These are phyloP conservation scores for Phytophthora agathidicida DNA, from an alignment of 352 stramenopile genomes.

Conservation along the genomic window DNA sequence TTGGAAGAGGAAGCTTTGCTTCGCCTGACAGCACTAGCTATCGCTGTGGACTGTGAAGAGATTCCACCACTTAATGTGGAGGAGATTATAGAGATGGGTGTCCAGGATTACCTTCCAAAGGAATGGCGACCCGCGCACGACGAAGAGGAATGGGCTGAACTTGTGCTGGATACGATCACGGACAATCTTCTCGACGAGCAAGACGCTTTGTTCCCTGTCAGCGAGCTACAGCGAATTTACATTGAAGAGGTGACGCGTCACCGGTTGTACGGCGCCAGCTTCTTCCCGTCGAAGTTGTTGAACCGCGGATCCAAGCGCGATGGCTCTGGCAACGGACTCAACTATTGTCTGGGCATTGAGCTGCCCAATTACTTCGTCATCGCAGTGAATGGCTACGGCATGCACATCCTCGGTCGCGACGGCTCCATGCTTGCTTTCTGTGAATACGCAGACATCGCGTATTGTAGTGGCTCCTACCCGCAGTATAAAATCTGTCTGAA, in stretches of 20 bases:
- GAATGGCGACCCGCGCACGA: slow-evolving; percentile 74
- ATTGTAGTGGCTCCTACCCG: slow-evolving; percentile 59
- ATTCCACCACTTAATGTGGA: slow-evolving; percentile 56
- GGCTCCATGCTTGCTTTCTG: slow-evolving; percentile 67
- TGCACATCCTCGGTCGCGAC: slow-evolving; percentile 89
- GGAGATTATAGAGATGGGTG: slow-evolving; percentile 68
- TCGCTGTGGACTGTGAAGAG: slow-evolving; percentile 83
- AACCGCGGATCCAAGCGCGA: slow-evolving; percentile 40
- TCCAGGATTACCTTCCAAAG: slow-evolving; percentile 88
- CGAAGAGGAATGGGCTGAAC: slow-evolving; percentile 83
- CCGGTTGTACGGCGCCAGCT: slow-evolving; percentile 86
- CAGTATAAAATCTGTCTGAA: slow-evolving; percentile 75
- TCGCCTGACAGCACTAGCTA: slow-evolving; percentile 75
- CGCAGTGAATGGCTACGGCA: slow-evolving; percentile 89
- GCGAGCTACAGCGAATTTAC: slow-evolving; percentile 82
- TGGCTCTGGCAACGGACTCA: slow-evolving; percentile 27
- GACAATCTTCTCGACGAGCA: slow-evolving; percentile 59
- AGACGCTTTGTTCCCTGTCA: slow-evolving; percentile 40
- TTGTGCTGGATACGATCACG: slow-evolving; percentile 66
- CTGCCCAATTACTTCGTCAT: slow-evolving; percentile 89
- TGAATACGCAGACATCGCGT: slow-evolving; percentile 68
- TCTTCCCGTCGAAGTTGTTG: slow-evolving; percentile 85
- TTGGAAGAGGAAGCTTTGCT: slow-evolving; percentile 79
- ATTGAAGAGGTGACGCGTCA: slow-evolving; percentile 84
- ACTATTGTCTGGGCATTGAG: slow-evolving; percentile 53